phyloP scores from a whole-genome alignment of 106 monocot species.

The Phalaenopsis equestris region DNA sequence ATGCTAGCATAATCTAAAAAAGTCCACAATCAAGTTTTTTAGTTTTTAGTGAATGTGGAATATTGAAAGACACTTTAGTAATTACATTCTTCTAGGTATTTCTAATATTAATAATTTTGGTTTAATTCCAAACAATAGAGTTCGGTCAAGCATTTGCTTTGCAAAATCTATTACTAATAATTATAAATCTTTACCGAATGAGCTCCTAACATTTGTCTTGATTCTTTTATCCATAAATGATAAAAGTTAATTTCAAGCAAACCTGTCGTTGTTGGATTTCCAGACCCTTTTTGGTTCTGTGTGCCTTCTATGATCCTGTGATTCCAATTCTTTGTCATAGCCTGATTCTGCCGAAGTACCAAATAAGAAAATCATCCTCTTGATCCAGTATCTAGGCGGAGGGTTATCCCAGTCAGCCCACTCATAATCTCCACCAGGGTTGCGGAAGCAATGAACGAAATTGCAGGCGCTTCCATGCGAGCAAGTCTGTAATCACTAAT shows the following conservation, averaged over 20 bases:
- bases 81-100: no score
- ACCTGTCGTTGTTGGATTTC: constrained; percentile 29
- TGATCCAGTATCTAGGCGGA: constrained; percentile 87
- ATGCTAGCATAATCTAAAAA: no score
- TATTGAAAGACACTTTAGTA: no score
- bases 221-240: neutral
- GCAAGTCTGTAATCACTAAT: constrained; percentile 46
- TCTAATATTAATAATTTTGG: no score
- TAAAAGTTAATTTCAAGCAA: neutral
- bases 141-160: no score
- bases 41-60: no score
- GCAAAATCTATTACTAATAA: neutral
- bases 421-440: constrained; percentile 98
- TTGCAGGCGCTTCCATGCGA: constrained; percentile 91
- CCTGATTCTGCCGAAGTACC: constrained; percentile 42
- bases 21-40: no score
- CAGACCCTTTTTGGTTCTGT: constrained; percentile 18
- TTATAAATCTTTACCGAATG: neutral
- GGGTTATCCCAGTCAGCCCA: constrained; percentile 99
- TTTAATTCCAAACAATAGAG: no score
- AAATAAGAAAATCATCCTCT: constrained; percentile 82
- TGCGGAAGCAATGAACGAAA: constrained; percentile 95
- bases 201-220: neutral
- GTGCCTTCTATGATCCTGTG: constrained; percentile 20
- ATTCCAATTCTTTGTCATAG: constrained; percentile 24